Base-by-base conservation (phyloP, 805 yeast species). In the Yamadazyma laniorum region DNA sequence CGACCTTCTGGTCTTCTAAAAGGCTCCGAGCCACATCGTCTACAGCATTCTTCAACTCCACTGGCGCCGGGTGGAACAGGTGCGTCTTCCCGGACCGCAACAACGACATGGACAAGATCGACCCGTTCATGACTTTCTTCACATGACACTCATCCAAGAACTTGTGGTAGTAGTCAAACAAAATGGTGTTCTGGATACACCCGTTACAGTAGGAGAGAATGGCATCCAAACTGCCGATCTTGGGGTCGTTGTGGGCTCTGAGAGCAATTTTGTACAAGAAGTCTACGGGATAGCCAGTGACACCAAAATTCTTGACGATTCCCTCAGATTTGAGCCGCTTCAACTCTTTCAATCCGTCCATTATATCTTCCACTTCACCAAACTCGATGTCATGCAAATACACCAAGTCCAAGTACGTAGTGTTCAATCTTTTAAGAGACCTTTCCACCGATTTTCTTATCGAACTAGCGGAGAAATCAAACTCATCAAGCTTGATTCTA, bases 361-460 rank as follows among this genome's bases (percentile, higher is more conserved):
- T 51, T 4, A 81, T 75, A 16, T 75, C 74, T 1, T 57, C 66
- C 22, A 73, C 74, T 1, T 72, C 56, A 6, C 80, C 84, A 59
- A 90, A 91, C 56, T 90, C 98, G 32, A 89, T 77, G 55, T 90
- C 98, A 60, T 91, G 98, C 49, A 89, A 67, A 57, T 85, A 86
- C 5, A 91, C 90, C 42, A 85, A 63, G 58, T 90, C 97, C 45
- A 91, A 56, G 56, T 88, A 87, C 3, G 49, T 43, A 0, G 95
- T 85, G 28, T 73, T 55, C 35, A 90, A 70, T 40, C 96, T 65
- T 32, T 75, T 56, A 37, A 85, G 63, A 5, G 95, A 83, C 48
- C 96, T 68, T 25, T 52, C 40, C 3, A 90, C 82, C 8, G 91
- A 82, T 29, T 60, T 58, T 19, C 80, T 67, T 35, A 90, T 80